Evolutionary conservation across 352 stramenopile species (phyloP), one percentile per base, ranked within the genome.

Genomic region (Globisporangium nagaii): DNA sequence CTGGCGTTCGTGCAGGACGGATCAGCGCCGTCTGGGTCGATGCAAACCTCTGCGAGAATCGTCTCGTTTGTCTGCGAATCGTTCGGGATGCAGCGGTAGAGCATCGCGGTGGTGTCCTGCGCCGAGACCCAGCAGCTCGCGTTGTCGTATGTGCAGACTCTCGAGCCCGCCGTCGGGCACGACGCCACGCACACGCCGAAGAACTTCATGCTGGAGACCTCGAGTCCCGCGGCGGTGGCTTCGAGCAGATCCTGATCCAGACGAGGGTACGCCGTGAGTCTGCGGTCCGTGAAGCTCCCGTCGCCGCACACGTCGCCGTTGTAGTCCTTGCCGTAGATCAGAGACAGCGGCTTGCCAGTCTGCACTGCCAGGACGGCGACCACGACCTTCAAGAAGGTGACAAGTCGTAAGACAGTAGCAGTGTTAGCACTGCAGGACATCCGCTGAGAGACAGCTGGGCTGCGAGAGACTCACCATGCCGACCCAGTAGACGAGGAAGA

Each of bases 401-500:
- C 11, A 48, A 25, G 15, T 32, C 34, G 15, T 31, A 24, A 22
- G 12, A 41, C 1, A 4, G n/a, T n/a, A n/a, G n/a, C n/a, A n/a
- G n/a, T n/a, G n/a, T n/a, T n/a, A n/a, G n/a, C n/a, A n/a, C n/a
- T n/a, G n/a, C n/a, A n/a, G n/a, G n/a, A n/a, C n/a, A n/a, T n/a
- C n/a, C n/a, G n/a, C n/a, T 25, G 3, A 25, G 8, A 24, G n/a
- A 15, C 15, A 25, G 5, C n/a, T 13, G 15, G 37, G 7, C 12
- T 25, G 42, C n/a, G n/a, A 30, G 4, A 20, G 9, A 17, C 36
- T 46, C 62, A 84, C 77, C 81, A 93, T 94, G 27, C 85, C 81
- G 25, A 92, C 39, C 84, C 85, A 94, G 65, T 90, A 94, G 34
- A 90, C 73, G n/a, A 90, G 37, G 55, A 96, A 96, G 20, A 93